Base-by-base conservation (phyloP, 2,329 filamentous ascomycete species). In the Colletotrichum gigasporum region DNA sequence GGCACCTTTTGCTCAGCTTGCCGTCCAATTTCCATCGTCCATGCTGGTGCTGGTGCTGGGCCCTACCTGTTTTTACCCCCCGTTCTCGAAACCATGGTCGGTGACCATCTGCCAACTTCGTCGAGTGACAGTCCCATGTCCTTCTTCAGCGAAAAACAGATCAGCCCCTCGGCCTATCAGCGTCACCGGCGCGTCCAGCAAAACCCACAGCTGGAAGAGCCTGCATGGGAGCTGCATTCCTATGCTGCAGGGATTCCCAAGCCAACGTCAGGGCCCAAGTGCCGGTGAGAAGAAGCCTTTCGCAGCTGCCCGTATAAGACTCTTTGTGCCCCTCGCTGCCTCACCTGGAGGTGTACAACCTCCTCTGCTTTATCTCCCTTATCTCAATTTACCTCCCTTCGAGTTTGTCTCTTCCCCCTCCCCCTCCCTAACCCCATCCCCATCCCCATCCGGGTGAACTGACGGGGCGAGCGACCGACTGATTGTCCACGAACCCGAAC, bases 261-360 rank as follows among this genome's bases (percentile, higher is more conserved):
- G 45, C 51, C 51, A 63, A 65, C 48, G 22, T 11, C 63, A 65
- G 52, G 47, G 35, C 52, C 58, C 37, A 53, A 63, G 63, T 65
- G 63, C 63, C 58, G 63, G 58, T 65, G 51, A 58, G 58, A 59
- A 58, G 59, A 65, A 34, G 56, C 47, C 56, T 54, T 61, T 50
- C 50, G 35, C 30, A 55, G 41, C 16, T 63, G 51, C 58, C 50
- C 45, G 59, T 63, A 52, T 58, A 65, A 63, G 51, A 63, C 45
- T 41, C 26, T 50, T 65, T 55, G 26, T 65, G 41, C 56, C 61
- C 56, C 34, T 54, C 48, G 56, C 42, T 50, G 61, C 56, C 14
- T 45, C 47, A 53, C 32, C 41, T 50, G 48, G 62, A 48, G 62
- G 28, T 35, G 44, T 24, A 30, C 18, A 35, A 42, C 42, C n/a